Percentiles rank a stretch among this genome's conserved stretches.
phyloP scores from a whole-genome alignment of 2,329 filamentous ascomycete genomes.

The Blastomyces parvus region DNA sequence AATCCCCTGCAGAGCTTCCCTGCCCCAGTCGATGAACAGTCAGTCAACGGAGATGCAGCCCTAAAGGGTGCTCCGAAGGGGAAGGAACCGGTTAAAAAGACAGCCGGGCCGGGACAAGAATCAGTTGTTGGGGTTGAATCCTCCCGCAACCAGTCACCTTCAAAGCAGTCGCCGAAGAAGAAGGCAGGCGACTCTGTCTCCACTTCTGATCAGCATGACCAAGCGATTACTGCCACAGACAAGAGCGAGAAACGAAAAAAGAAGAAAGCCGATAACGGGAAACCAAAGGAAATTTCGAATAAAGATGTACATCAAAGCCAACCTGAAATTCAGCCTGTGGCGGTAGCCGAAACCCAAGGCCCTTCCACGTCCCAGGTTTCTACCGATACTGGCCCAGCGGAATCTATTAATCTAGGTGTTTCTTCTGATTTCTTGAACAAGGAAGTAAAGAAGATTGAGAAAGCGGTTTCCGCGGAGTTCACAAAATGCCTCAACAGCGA shows the following conservation, averaged over 20 bases:
- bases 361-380: background rate
- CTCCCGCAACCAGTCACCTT: constrained; percentile 28
- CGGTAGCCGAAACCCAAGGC: background rate
- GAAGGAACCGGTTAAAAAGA: constrained; percentile 34
- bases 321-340: background rate
- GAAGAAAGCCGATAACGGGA: constrained; percentile 41
- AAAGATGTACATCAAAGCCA: constrained; percentile 8
- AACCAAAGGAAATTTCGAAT: constrained; percentile 32
- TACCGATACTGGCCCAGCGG: background rate
- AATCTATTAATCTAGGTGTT: constrained; percentile 3
- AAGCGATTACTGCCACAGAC: constrained; percentile 33
- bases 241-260: constrained; percentile 66
- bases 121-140: constrained; percentile 17
- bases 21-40: constrained; percentile 33
- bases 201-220: constrained; percentile 22
- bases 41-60: constrained; percentile 35
- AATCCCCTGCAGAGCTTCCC: constrained; percentile 53
- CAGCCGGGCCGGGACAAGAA: constrained; percentile 27
- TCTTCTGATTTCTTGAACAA: constrained; percentile 51
- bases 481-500: constrained; percentile 41
- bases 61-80: constrained; percentile 8
- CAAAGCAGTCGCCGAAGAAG: constrained; percentile 30
- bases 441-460: constrained; percentile 49
- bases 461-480: constrained; percentile 41
- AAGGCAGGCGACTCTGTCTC: constrained; percentile 30